Base-by-base conservation (phyloP, 495 filamentous ascomycete genomes). In the Hamigera avellanea region DNA sequence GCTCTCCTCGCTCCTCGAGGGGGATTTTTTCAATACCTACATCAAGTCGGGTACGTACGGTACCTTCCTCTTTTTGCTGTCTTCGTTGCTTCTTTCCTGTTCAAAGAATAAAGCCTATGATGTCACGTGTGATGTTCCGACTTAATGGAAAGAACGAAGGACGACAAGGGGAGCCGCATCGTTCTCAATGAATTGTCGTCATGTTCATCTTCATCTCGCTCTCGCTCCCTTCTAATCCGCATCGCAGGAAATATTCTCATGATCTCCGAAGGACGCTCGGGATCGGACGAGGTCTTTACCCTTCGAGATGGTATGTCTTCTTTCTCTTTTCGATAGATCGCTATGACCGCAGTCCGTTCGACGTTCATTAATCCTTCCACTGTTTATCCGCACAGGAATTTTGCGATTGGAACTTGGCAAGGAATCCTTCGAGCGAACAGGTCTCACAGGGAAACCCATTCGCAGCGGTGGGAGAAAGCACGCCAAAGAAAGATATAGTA, bases 21-120 rank as follows among this genome's bases (percentile, higher is more conserved):
- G 75, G 4, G 77, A 80, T 0, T 98, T 98, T 46, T 89, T 94
- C 55, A 83, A 76, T 30, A 64, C 75, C 35, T 89, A 94, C 51
- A 81, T 95, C 45, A 95, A 94, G 53, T 66, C 70, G 45, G 88
- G 88, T 93, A 72, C 12, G 25, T 35, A 13, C 19, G n/a, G 21
- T 6, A 8, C 10, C 8, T n/a, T 15, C 28, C 28, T 13, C 3
- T 4, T 23, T 23, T 23, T 23, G 5, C 21, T 23, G 21, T 23
- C 9, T 5, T 23, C 21, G 9, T 5, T 23, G 2, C 8, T 12
- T 32, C 41, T 19, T 44, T n/a, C n/a, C n/a, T n/a, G n/a, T n/a
- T n/a, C n/a, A n/a, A n/a, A n/a, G n/a, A n/a, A n/a, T n/a, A n/a
- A n/a, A n/a, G n/a, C n/a, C n/a, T n/a, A n/a, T n/a, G n/a, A n/a